Percentiles rank a stretch among this genome's conserved stretches.
These are phyloP conservation scores for Neofusicoccum sp. DNA, from an alignment of 2,329 filamentous ascomycete genomes.

Conservation along the genomic window DNA sequence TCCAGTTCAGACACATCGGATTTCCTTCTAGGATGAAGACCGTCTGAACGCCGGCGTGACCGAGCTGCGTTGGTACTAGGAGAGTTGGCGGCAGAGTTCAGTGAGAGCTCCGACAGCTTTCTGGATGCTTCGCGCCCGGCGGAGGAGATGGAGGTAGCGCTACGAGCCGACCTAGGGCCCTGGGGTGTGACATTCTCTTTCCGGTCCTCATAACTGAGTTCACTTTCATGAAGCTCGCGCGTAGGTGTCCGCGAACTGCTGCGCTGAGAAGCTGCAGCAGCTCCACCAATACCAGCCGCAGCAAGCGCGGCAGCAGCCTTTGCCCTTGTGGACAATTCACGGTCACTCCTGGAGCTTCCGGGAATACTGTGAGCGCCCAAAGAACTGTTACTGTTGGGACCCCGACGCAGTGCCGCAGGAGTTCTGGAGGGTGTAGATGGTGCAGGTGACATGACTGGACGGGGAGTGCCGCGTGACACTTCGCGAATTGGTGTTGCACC, in stretches of 20 bases:
- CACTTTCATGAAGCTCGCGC: constrained; percentile 43
- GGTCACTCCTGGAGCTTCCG: constrained; percentile 41
- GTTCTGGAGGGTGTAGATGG: constrained; percentile 58
- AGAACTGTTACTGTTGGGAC: constrained; percentile 52
- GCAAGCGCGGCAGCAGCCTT: constrained; percentile 31
- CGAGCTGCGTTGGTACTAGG: constrained; percentile 57
- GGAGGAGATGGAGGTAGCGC: constrained; percentile 56
- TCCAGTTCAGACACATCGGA: constrained; percentile 1
- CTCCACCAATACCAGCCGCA: constrained; percentile 36
- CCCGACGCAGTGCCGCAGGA: constrained; percentile 11
- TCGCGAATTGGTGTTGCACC: constrained; percentile 59
- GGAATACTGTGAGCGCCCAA: constrained; percentile 47
- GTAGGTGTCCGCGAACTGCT: constrained; percentile 49
- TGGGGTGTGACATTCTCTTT: constrained; percentile 35
- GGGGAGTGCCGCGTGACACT: constrained; percentile 58
- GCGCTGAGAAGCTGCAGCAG: constrained; percentile 52
- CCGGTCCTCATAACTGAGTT: background rate
- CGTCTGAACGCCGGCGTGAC: constrained; percentile 53
- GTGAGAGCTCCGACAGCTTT: constrained; percentile 56
- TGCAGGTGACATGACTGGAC: constrained; percentile 55
- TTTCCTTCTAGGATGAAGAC: constrained; percentile 49
- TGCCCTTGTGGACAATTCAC: constrained; percentile 41
- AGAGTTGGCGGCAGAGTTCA: constrained; percentile 58
- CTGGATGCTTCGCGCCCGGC: constrained; percentile 56
- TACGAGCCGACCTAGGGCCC: constrained; percentile 45